Evolutionary conservation across 495 filamentous ascomycete species (phyloP).

Genomic region (Penicillium daleae): DNA sequence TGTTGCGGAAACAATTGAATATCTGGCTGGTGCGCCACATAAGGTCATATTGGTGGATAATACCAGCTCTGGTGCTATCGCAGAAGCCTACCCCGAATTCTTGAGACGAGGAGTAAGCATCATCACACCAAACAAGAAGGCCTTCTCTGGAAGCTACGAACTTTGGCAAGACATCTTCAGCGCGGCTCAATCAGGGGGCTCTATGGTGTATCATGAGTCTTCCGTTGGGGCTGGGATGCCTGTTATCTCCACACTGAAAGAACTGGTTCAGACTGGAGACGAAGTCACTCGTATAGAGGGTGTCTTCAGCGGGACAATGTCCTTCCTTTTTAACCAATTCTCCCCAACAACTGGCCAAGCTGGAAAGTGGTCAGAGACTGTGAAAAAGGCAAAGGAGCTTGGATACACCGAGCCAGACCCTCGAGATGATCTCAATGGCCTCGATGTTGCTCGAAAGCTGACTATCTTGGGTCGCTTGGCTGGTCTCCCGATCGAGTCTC

Average conservation of each 20-base stretch:
- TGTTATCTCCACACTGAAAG: background rate
- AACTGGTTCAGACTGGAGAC: background rate
- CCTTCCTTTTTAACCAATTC: background rate
- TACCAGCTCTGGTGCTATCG: background rate
- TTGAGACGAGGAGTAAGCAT: background rate
- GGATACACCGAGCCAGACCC: background rate
- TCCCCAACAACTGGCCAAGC: background rate
- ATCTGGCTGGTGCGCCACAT: background rate
- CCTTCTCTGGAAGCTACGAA: background rate
- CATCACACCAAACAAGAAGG: slow-evolving; percentile 1
- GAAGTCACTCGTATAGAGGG: background rate
- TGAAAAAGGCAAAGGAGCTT: background rate
- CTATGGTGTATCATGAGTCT: background rate
- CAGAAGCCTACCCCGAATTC: background rate
- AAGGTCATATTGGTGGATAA: background rate
- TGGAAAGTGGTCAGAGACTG: background rate
- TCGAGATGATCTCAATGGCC: background rate
- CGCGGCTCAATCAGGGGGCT: background rate
- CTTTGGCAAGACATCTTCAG: background rate
- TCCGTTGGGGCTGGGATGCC: background rate
- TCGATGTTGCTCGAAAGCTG: background rate
- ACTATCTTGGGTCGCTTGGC: slow-evolving; percentile 1
- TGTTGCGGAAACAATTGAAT: background rate
- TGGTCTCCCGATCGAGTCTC: background rate
- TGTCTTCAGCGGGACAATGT: background rate